phyloP scores from a whole-genome alignment of 441 rosid genomes.

The Populus trichocarpa region DNA sequence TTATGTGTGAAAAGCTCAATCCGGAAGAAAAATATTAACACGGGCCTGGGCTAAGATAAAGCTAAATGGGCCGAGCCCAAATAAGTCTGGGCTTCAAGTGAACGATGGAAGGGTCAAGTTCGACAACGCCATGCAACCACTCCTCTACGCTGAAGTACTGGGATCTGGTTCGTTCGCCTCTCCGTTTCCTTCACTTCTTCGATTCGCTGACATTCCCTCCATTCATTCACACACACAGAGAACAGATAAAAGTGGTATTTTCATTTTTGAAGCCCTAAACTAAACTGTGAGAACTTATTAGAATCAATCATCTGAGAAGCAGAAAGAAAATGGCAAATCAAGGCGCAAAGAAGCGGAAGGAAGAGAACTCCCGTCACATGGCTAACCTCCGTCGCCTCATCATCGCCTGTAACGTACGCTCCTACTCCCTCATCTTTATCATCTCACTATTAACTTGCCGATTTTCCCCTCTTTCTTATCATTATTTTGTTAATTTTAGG shows the following conservation, averaged over 20 bases:
- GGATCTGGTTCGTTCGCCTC: neutral
- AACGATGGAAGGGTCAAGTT: neutral
- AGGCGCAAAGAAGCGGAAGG: slow-evolving; percentile 91
- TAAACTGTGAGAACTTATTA: neutral
- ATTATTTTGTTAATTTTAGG: slow-evolving; percentile 31
- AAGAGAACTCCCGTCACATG: slow-evolving; percentile 81
- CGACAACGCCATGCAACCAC: neutral
- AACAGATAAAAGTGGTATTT: neutral
- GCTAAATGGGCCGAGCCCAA: neutral
- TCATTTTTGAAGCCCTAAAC: neutral
- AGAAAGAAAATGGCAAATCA: slow-evolving; percentile 64
- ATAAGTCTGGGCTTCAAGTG: neutral
- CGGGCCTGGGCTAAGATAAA: neutral
- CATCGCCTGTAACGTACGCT: slow-evolving; percentile 64
- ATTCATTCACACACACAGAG: neutral
- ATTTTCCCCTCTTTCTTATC: neutral
- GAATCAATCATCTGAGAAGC: neutral
- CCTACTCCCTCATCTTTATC: slow-evolving; percentile 2
- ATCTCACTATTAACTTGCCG: neutral
- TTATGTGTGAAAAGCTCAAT: neutral
- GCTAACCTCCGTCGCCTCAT: slow-evolving; percentile 54
- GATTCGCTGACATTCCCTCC: neutral
- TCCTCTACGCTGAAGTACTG: neutral
- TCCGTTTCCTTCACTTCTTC: neutral
- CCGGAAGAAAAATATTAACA: neutral